Percentiles rank a stretch among this genome's conserved stretches.
These are phyloP conservation scores for Claviceps africana DNA, from an alignment of 2,329 filamentous ascomycete genomes.

Conservation along the genomic window DNA sequence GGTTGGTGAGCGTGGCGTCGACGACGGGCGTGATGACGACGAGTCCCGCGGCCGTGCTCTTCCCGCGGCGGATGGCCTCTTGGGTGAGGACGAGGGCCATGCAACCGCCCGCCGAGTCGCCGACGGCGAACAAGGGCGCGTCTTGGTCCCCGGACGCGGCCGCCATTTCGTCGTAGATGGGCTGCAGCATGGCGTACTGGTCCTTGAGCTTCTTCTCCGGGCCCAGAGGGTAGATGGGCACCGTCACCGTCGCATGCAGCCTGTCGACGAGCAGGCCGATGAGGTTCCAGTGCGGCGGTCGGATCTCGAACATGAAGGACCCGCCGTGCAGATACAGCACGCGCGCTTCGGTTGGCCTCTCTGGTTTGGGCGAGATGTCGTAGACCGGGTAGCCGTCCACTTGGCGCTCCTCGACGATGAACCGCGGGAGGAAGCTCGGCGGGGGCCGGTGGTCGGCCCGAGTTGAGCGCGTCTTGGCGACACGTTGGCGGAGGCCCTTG, in stretches of 20 bases:
- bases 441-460: conserved; percentile 11
- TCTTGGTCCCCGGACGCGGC: conserved; percentile 13
- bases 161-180: conserved; percentile 18
- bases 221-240: conserved; percentile 20
- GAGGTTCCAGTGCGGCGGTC: conserved; percentile 15
- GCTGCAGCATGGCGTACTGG: conserved; percentile 19
- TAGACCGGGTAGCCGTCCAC: conserved; percentile 12
- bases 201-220: conserved; percentile 18
- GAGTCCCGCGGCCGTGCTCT: conserved; percentile 13
- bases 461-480: conserved; percentile 12
- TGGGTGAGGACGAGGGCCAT: conserved; percentile 19
- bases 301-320: conserved; percentile 17
- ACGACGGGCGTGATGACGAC: conserved; percentile 18
- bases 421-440: conserved; percentile 11
- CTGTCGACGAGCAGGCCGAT: conserved; percentile 15
- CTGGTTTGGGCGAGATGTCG: conserved; percentile 18
- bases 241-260: conserved; percentile 17
- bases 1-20: conserved; percentile 16
- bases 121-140: conserved; percentile 16
- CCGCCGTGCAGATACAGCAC: conserved; percentile 20
- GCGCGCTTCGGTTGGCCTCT: conserved; percentile 14
- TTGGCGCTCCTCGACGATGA: conserved; percentile 14
- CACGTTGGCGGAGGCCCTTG: conserved; percentile 12
- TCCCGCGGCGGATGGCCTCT: conserved; percentile 13
- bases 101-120: conserved; percentile 19